A percentile compares a stretch with the other conserved stretches of the same genome.
Evolutionary conservation across 805 yeast genomes (phyloP).

Genomic region (Ogataea zsoltii): DNA sequence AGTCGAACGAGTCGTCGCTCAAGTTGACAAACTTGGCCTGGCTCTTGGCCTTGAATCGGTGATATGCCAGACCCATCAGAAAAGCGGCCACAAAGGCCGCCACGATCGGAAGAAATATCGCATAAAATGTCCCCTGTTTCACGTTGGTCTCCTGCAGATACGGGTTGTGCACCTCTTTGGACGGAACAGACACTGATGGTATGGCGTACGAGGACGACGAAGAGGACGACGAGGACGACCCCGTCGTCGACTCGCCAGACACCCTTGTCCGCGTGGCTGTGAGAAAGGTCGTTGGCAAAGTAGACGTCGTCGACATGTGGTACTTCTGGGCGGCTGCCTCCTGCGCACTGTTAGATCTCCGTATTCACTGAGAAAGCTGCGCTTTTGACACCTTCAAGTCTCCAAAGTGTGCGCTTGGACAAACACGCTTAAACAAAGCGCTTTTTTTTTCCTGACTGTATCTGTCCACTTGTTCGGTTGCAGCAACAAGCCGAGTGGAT

Average conservation of each 20-base stretch:
- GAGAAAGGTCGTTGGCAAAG: slow-evolving; percentile 2
- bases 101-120: slow-evolving; percentile 30
- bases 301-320: slow-evolving; percentile 1
- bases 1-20: slow-evolving; percentile 17
- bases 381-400: neutral
- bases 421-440: neutral
- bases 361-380: neutral
- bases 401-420: neutral
- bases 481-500: neutral
- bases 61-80: slow-evolving; percentile 21
- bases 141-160: slow-evolving; percentile 21
- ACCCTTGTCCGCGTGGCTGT: slow-evolving; percentile 1
- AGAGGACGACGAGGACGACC: neutral
- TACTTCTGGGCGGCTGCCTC: neutral
- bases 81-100: slow-evolving; percentile 25
- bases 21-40: slow-evolving; percentile 22
- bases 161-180: slow-evolving; percentile 24
- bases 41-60: slow-evolving; percentile 24
- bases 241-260: no score
- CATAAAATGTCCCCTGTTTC: slow-evolving; percentile 30
- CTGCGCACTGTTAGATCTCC: no score
- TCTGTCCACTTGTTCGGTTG: neutral
- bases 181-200: slow-evolving; percentile 18
- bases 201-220: neutral
- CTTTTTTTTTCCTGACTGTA: neutral